Base-by-base conservation (phyloP, 768 basidiomycete genomes). In the Phaffia tasmanica region DNA sequence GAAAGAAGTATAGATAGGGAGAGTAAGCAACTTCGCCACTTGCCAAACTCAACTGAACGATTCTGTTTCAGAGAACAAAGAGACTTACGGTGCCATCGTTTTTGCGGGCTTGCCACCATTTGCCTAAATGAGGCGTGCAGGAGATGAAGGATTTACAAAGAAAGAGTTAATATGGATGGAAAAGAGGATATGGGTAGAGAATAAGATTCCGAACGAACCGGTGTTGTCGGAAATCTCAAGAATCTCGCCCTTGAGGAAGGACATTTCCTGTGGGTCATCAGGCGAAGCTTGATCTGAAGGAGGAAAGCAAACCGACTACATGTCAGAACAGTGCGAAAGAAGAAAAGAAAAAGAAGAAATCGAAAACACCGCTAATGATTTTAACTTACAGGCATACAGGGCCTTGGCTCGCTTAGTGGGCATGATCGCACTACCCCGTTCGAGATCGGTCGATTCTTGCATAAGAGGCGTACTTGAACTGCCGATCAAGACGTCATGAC, bases 201-300 rank as follows among this genome's bases (percentile, higher is more conserved):
- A 75, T 15, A 73, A 73, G 55, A 77, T 75, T 8, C 76, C 75
- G 15, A 70, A 71, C 49, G 70, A 66, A 46, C 76, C 76, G 3
- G 68, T 56, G 77, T 89, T 91, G 78, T 98, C 93, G 65, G 92
- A 76, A 63, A 98, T 87, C 70, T 95, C 91, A 70, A 98, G 82
- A 50, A 90, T 80, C 73, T 97, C 94, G 63, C 91, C 90, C 76
- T 97, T 97, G 61, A 79, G 73, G 77, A 99, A 97, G 57, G 89
- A 88, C 50, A 99, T 87, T 78, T 99, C 95, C 74, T 89, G 95
- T 16, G 93, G 89, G 76, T 99, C 95, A 66, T 97, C 93, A 32
- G 87, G 80, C 2, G 88, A 89, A n/a, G 92, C 94, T 58, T 83
- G 83, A 79, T 99, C 94, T 98, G 77, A 16, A 54, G 4, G 53